A percentile compares a stretch with the other conserved stretches of the same genome.
Evolutionary conservation across 495 filamentous ascomycete genomes (phyloP).

Genomic region (Diplogelasinospora grovesii): DNA sequence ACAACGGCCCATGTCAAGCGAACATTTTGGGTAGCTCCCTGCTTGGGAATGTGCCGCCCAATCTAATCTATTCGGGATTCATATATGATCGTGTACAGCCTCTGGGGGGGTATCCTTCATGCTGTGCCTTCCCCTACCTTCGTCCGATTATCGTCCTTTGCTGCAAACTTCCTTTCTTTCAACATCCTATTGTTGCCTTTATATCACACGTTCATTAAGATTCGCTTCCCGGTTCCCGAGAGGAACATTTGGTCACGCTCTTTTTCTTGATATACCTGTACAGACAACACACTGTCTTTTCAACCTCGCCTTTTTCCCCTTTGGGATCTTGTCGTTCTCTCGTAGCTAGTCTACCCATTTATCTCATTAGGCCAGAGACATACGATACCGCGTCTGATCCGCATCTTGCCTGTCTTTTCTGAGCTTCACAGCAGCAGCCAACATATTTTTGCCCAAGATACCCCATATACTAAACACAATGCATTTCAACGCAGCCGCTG

Average conservation of each 20-base stretch:
- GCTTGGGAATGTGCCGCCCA: slow-evolving; percentile 6
- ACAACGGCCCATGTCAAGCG: not conserved
- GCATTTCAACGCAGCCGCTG: slow-evolving; percentile 7
- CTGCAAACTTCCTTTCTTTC: slow-evolving; percentile 1
- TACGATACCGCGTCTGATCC: not conserved
- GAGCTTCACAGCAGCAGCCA: too few relatives aligned
- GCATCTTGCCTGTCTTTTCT: too few relatives aligned
- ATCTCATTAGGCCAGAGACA: not conserved
- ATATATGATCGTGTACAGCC: slow-evolving; percentile 13
- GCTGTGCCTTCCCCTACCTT: not conserved
- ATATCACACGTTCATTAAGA: not conserved
- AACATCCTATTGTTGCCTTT: not conserved
- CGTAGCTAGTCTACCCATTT: slow-evolving; percentile 1
- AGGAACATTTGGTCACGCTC: slow-evolving; percentile 7
- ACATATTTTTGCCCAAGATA: not conserved
- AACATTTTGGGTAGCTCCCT: not conserved
- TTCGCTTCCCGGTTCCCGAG: not conserved
- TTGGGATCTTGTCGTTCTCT: not conserved
- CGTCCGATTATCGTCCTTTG: not conserved
- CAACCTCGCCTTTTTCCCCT: not conserved
- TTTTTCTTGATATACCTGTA: slow-evolving; percentile 2
- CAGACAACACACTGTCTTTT: not conserved
- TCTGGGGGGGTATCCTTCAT: not conserved
- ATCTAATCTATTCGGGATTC: slow-evolving; percentile 14
- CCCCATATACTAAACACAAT: slow-evolving; percentile 9